Base-by-base conservation (phyloP, 1,139 yeast genomes). In the Kurtzmaniella natalensis region DNA sequence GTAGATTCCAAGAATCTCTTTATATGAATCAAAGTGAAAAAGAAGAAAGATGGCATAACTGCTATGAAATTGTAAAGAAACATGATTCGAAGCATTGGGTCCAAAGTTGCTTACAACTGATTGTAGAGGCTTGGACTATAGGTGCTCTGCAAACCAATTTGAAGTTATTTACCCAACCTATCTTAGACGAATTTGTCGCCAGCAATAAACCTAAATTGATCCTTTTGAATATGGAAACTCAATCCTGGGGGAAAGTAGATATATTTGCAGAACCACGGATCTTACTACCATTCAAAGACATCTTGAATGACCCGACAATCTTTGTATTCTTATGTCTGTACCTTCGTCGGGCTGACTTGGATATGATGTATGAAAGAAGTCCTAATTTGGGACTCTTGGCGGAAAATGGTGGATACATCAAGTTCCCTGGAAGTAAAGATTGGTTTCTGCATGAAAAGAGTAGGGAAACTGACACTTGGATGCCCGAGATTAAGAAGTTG, bases 11-110 rank as follows among this genome's bases (percentile, higher is more conserved):
- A 41, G 40, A 51, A 7, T 86, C 87, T 30, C 59, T 92, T 32
- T 76, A 72, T 9, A 80, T 89, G 89, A 44, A 68, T 5, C 53
- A 56, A 0, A 69, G 63, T 17, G 94, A 84, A 42, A 79, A 78
- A 45, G 47, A 58, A 19, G 48, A 59, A 28, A 68, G 89, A 32
- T 88, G 95, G 92, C 55, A 69, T 18, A 61, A 59, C 21, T 69
- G 88, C 49, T 68, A 73, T 47, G 60, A 73, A 18, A 72, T 76
- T 24, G 82, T 89, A 1, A 55, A 68, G 10, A 69, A 71, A 22
- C 79, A 82, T 48, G 92, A 87, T 41, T 82, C 95, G 7, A 74
- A 70, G 33, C 67, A 71, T 33, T 92, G 97, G 97, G 79, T 87
- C 5, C 49, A 57, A 6, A 59, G 66, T 3, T 81, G 92, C 45